Percentiles rank a stretch among this genome's conserved stretches.
Conservation (phyloP, 169 alveolate species). For the Plasmodium blacklocki region DNA sequence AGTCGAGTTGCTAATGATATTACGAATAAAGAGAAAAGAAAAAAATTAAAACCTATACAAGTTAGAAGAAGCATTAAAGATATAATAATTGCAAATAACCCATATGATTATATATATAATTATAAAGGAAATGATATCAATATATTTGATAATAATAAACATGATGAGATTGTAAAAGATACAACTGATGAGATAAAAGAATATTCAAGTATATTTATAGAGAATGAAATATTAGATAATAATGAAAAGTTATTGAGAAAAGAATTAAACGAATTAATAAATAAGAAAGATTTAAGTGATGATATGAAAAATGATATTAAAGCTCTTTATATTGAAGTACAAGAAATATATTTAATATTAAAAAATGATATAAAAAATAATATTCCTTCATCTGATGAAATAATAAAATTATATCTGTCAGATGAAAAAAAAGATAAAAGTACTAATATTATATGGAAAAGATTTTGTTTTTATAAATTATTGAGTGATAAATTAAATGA, state of each 20-base stretch:
- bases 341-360: constrained; percentile 48
- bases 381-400: constrained; percentile 41
- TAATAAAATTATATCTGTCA: constrained; percentile 33
- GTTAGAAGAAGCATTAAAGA: constrained; percentile 66
- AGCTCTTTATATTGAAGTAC: constrained; percentile 58
- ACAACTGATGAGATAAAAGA: not conserved
- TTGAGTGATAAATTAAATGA: constrained; percentile 41
- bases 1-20: not conserved
- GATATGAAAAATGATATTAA: constrained; percentile 59
- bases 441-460: constrained; percentile 27
- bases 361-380: constrained; percentile 54
- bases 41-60: constrained; percentile 40
- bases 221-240: constrained; percentile 6
- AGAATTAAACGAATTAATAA: constrained; percentile 39
- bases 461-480: constrained; percentile 49
- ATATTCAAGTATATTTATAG: not conserved
- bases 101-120: constrained; percentile 37
- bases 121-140: constrained; percentile 37
- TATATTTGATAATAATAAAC: constrained; percentile 12
- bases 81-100: constrained; percentile 25
- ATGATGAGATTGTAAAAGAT: not conserved
- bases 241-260: constrained; percentile 18
- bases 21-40: constrained; percentile 10
- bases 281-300: constrained; percentile 25
- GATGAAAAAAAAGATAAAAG: constrained; percentile 18